These are phyloP conservation scores for Aspergillus panamensis DNA, from an alignment of 495 filamentous ascomycete genomes.

Conservation along the genomic window DNA sequence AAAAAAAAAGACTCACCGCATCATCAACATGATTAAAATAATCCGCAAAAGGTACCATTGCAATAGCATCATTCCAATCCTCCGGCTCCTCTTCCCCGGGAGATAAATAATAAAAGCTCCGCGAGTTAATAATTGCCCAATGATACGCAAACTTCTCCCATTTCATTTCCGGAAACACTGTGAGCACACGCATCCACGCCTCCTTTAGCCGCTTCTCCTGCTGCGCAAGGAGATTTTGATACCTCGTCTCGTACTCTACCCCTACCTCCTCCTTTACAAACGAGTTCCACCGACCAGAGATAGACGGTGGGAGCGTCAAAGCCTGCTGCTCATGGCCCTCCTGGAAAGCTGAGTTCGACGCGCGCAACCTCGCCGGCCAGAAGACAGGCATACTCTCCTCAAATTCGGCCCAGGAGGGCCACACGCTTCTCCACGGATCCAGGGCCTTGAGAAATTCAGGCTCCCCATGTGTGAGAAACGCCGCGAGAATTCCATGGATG, in stretches of 20 bases:
- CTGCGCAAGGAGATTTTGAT: slow-evolving; percentile 49
- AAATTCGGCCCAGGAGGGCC: slow-evolving; percentile 56
- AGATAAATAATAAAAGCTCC: slow-evolving; percentile 66
- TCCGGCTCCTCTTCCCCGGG: slow-evolving; percentile 42
- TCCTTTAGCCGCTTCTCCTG: slow-evolving; percentile 57
- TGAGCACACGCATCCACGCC: slow-evolving; percentile 52
- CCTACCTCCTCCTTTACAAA: slow-evolving; percentile 11
- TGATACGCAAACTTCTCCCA: slow-evolving; percentile 55
- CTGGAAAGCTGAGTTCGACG: slow-evolving; percentile 16
- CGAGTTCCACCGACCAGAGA: slow-evolving; percentile 29
- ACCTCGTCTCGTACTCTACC: slow-evolving; percentile 23
- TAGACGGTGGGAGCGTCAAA: slow-evolving; percentile 30
- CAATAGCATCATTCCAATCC: slow-evolving; percentile 62
- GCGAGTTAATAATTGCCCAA: slow-evolving; percentile 74
- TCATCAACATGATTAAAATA: slow-evolving; percentile 71
- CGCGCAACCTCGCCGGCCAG: slow-evolving; percentile 47
- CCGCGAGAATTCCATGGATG: slow-evolving; percentile 63
- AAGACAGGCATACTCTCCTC: slow-evolving; percentile 57
- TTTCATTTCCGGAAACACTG: slow-evolving; percentile 46
- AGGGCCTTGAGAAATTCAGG: slow-evolving; percentile 17
- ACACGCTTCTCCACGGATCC: slow-evolving; percentile 58
- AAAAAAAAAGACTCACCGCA: slow-evolving; percentile 18
- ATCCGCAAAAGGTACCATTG: slow-evolving; percentile 73
- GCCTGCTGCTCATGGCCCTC: neutral
- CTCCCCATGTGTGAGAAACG: slow-evolving; percentile 52